These are phyloP conservation scores for Hydrangea macrophylla DNA, from an alignment of 148 eudicot genomes.

Conservation along the genomic window DNA sequence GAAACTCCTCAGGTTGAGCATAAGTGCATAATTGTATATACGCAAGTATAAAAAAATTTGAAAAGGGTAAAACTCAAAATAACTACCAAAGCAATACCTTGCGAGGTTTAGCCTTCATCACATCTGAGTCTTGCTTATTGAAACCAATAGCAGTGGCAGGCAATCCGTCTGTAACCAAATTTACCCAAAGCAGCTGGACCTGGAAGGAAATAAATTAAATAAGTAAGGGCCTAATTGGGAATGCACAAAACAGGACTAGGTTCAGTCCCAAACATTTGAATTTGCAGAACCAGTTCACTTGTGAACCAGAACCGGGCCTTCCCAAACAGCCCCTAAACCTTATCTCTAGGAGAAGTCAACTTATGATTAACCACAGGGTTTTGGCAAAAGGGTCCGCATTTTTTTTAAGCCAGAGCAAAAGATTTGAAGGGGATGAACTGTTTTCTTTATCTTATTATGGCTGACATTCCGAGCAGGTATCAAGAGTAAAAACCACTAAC, in stretches of 20 bases:
- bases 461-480: not conserved
- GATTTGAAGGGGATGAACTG: not conserved
- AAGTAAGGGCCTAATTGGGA: too few relatives aligned
- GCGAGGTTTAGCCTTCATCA: constrained; percentile 97
- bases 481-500: not conserved
- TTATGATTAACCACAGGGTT: not conserved
- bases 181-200: constrained; percentile 99
- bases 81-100: constrained; percentile 47
- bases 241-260: too few relatives aligned
- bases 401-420: constrained; percentile 3
- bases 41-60: not conserved
- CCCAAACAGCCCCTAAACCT: too few relatives aligned
- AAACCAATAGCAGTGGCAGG: constrained; percentile 99
- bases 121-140: constrained; percentile 96
- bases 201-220: constrained; percentile 22
- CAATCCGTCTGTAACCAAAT: constrained; percentile 96
- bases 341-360: not conserved
- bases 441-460: not conserved
- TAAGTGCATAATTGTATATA: not conserved
- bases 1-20: not conserved
- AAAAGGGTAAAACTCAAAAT: too few relatives aligned
- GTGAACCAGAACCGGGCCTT: too few relatives aligned
- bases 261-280: too few relatives aligned
- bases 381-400: not conserved
- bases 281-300: too few relatives aligned